Conservation (phyloP, 2,329 filamentous ascomycete species). For the Penicillium sp. region DNA sequence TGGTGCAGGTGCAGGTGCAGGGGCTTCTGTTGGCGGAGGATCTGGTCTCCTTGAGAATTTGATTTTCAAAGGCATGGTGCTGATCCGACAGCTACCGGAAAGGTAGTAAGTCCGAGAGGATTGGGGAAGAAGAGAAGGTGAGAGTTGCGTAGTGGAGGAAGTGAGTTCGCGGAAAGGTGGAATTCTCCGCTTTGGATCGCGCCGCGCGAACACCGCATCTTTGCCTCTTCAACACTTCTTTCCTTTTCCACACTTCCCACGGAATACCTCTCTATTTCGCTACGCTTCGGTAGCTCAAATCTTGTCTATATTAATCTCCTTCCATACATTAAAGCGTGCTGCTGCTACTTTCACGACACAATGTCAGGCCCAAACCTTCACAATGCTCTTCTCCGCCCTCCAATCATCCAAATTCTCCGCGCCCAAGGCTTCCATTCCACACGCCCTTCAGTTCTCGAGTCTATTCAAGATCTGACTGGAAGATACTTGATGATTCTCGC, state of each 20-base stretch:
- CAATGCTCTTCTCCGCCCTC: constrained; percentile 80
- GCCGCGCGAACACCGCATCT: neutral
- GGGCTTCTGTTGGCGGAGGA: constrained; percentile 15
- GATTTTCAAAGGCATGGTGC: constrained; percentile 45
- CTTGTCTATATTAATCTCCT: neutral
- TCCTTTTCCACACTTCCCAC: neutral
- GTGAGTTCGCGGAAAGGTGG: neutral
- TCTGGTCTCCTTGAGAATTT: constrained; percentile 42
- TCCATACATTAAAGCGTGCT: neutral
- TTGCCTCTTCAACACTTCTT: neutral
- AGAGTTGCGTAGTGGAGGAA: neutral
- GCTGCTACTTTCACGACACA: constrained; percentile 17
- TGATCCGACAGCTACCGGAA: neutral
- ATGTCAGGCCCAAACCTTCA: constrained; percentile 56
- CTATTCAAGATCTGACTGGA: constrained; percentile 80
- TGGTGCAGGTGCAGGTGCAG: constrained; percentile 17
- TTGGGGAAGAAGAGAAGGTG: neutral
- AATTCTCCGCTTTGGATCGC: constrained; percentile 18
- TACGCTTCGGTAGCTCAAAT: neutral
- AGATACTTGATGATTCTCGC: constrained; percentile 77
- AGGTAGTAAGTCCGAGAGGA: neutral
- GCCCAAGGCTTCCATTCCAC: constrained; percentile 86
- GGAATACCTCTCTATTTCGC: neutral
- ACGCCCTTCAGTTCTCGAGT: constrained; percentile 77
- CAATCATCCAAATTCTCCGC: constrained; percentile 85